phyloP scores from a whole-genome alignment of 2,329 filamentous ascomycete species.

The Alternaria metachromatica region DNA sequence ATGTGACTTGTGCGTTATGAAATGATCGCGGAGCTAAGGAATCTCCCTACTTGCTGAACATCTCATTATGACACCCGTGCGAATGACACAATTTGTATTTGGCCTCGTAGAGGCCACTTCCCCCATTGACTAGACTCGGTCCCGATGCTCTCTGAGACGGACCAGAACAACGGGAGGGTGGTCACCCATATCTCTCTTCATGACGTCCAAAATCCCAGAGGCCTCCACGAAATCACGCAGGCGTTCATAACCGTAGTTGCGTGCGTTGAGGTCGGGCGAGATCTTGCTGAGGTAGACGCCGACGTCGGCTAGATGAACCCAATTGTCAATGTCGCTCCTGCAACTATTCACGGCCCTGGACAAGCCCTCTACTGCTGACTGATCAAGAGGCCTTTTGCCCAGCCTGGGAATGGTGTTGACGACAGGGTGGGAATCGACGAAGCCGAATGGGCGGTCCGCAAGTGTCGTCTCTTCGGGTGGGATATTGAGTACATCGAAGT shows the following conservation, averaged over 20 bases:
- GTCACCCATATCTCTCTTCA: neutral
- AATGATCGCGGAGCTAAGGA: too few species aligned
- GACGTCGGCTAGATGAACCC: slow-evolving; percentile 34
- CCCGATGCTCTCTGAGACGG: neutral
- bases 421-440: neutral
- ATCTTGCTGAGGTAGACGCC: slow-evolving; percentile 26
- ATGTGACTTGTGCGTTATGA: too few species aligned
- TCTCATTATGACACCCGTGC: too few species aligned
- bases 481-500: slow-evolving; percentile 31
- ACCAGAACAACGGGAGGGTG: neutral
- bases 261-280: slow-evolving; percentile 32
- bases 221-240: slow-evolving; percentile 11
- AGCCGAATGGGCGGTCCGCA: neutral
- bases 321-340: slow-evolving; percentile 25
- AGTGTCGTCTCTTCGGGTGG: slow-evolving; percentile 12
- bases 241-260: slow-evolving; percentile 34
- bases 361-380: neutral
- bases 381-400: neutral
- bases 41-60: too few species aligned
- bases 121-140: neutral
- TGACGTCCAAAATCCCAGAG: slow-evolving; percentile 19
- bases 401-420: neutral
- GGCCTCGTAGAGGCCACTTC: too few species aligned
- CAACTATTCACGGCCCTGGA: slow-evolving; percentile 10
- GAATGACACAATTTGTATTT: too few species aligned